These are phyloP conservation scores for Daldinia childiae DNA, from an alignment of 495 filamentous ascomycete genomes.

Conservation along the genomic window DNA sequence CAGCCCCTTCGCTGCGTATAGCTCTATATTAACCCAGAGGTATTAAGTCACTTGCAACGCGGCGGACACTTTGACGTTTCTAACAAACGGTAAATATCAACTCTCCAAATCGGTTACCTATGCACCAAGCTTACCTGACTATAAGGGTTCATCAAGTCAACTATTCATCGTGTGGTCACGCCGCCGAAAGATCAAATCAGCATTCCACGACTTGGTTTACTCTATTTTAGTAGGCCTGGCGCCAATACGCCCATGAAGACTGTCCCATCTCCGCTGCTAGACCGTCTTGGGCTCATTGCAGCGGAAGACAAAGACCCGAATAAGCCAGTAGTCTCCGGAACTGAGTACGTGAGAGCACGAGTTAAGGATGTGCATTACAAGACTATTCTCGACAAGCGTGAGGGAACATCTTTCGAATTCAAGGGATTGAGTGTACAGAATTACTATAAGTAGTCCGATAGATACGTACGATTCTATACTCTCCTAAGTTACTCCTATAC, in stretches of 20 bases:
- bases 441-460: slow-evolving; percentile 44
- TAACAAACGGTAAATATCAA: slow-evolving; percentile 48
- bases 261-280: slow-evolving; percentile 55
- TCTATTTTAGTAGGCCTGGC: slow-evolving; percentile 55
- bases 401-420: slow-evolving; percentile 54
- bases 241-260: slow-evolving; percentile 54
- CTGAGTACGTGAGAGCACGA: slow-evolving; percentile 58
- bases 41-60: slow-evolving; percentile 59
- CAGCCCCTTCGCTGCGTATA: background rate
- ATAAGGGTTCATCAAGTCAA: slow-evolving; percentile 59
- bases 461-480: no score
- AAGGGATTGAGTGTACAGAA: slow-evolving; percentile 56
- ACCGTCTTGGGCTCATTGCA: slow-evolving; percentile 53
- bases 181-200: slow-evolving; percentile 59
- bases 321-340: slow-evolving; percentile 49
- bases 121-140: background rate
- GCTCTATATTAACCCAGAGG: background rate
- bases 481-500: no score
- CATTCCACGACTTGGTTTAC: slow-evolving; percentile 59
- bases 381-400: slow-evolving; percentile 49
- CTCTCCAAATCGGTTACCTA: background rate
- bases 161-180: slow-evolving; percentile 59
- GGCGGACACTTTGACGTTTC: slow-evolving; percentile 57
- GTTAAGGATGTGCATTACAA: slow-evolving; percentile 58
- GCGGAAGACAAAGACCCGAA: slow-evolving; percentile 44